Percentiles rank a stretch among this genome's conserved stretches.
Evolutionary conservation across 2,329 filamentous ascomycete species (phyloP).

Genomic region (Trichophyton benhamiae): DNA sequence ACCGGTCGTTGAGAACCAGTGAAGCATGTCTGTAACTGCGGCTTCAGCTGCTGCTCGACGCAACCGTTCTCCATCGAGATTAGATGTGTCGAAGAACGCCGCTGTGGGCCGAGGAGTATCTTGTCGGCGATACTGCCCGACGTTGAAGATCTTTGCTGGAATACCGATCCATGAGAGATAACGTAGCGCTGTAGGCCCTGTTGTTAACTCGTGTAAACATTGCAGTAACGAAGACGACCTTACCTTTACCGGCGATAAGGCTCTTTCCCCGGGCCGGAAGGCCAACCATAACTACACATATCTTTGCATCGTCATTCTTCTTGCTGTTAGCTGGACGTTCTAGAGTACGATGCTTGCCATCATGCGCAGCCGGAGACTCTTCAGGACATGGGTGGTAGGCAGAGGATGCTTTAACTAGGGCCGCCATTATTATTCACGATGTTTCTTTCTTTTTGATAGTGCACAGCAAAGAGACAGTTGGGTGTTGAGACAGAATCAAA

Average conservation of each 20-base stretch:
- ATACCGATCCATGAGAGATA: constrained; percentile 97
- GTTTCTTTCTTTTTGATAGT: neutral
- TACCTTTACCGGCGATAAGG: constrained; percentile 94
- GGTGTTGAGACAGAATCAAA: neutral
- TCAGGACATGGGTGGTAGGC: neutral
- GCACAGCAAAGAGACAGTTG: neutral
- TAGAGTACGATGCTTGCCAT: neutral
- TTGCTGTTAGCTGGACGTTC: constrained; percentile 3
- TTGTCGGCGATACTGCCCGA: constrained; percentile 85
- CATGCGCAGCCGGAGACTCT: neutral
- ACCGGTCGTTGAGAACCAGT: constrained; percentile 67
- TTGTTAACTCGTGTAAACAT: neutral
- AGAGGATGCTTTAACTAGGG: neutral
- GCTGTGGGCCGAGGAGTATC: constrained; percentile 82
- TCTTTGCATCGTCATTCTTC: constrained; percentile 88
- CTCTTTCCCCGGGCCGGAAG: constrained; percentile 92
- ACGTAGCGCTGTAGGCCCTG: constrained; percentile 53
- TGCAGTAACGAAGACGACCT: constrained; percentile 14
- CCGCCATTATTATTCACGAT: neutral
- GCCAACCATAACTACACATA: constrained; percentile 98
- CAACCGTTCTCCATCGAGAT: constrained; percentile 79
- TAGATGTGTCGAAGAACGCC: constrained; percentile 88
- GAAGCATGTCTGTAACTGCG: constrained; percentile 83
- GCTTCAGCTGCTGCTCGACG: constrained; percentile 81
- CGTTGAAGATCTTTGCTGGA: constrained; percentile 88